A percentile compares a stretch with the other conserved stretches of the same genome.
Conservation (phyloP, 73 alveolate species). For the Urostyla sp. region DNA sequence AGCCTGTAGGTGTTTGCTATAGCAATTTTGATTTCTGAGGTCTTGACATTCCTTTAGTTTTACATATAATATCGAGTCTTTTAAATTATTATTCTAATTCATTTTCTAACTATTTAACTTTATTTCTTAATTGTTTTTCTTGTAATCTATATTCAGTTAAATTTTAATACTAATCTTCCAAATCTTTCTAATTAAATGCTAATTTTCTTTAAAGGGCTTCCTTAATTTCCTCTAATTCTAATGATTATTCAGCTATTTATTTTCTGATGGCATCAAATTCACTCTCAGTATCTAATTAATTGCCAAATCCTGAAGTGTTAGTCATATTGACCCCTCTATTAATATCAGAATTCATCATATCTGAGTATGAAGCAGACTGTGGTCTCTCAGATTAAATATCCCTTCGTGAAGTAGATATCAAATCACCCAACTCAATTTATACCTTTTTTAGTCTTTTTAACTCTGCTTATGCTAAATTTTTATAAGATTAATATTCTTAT, state of each 20-base stretch:
- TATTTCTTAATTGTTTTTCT: conserved; percentile 34
- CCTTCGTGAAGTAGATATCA: not conserved
- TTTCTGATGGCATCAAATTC: conserved; percentile 54
- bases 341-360: conserved; percentile 31
- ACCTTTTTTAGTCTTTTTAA: conserved; percentile 10
- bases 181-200: conserved; percentile 32
- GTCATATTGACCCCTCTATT: not conserved
- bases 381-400: conserved; percentile 48
- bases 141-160: conserved; percentile 1
- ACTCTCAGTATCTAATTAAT: too few relatives aligned
- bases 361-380: conserved; percentile 17
- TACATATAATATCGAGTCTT: conserved; percentile 55
- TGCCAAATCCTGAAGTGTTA: too few relatives aligned
- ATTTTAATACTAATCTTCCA: conserved; percentile 36
- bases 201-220: conserved; percentile 14
- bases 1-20: conserved; percentile 10
- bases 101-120: conserved; percentile 49
- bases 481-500: conserved; percentile 4
- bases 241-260: conserved; percentile 32
- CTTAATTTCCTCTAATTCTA: conserved; percentile 45
- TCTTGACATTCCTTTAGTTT: conserved; percentile 51
- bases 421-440: not conserved
- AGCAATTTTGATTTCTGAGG: conserved; percentile 22
- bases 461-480: conserved; percentile 4
- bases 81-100: conserved; percentile 39